Percentiles rank a stretch among this genome's conserved stretches.
phyloP scores from a whole-genome alignment of 441 rosid species.

The Pelargonium australe region DNA sequence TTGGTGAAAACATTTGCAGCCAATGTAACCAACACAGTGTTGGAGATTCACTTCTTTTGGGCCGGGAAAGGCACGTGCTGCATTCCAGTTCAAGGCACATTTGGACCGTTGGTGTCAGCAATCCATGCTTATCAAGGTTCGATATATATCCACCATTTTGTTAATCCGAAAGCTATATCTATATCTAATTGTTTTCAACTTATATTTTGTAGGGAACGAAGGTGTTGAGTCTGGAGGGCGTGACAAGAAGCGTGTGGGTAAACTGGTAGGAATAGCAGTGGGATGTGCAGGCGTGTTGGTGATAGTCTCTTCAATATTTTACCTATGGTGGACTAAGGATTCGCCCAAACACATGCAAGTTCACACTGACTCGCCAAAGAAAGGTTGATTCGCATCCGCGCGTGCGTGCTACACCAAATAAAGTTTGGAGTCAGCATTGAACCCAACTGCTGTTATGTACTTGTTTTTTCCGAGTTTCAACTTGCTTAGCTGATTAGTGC shows the following conservation, averaged over 20 bases:
- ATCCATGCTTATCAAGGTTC: slow-evolving; percentile 43
- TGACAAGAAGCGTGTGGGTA: slow-evolving; percentile 25
- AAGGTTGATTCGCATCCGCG: not conserved
- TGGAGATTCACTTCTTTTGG: slow-evolving; percentile 49
- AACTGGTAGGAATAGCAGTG: slow-evolving; percentile 32
- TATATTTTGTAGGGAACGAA: slow-evolving; percentile 15
- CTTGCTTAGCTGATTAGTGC: too few relatives aligned
- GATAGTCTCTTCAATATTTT: slow-evolving; percentile 29
- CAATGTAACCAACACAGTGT: slow-evolving; percentile 42
- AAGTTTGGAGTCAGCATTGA: too few relatives aligned
- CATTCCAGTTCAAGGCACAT: slow-evolving; percentile 46
- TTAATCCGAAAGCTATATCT: not conserved
- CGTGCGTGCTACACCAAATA: too few relatives aligned
- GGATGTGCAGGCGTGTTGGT: slow-evolving; percentile 31
- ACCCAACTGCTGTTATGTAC: too few relatives aligned
- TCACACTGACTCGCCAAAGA: slow-evolving; percentile 30
- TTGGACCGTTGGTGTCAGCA: slow-evolving; percentile 47
- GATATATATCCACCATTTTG: not conserved
- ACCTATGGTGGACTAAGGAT: slow-evolving; percentile 34
- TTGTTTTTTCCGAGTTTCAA: too few relatives aligned
- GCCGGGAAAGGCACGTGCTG: slow-evolving; percentile 57
- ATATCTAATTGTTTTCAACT: not conserved
- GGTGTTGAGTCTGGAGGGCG: slow-evolving; percentile 14
- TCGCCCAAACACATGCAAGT: slow-evolving; percentile 22
- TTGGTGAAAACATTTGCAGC: slow-evolving; percentile 34